Percentiles rank a stretch among this genome's conserved stretches.
Conservation (phyloP, 805 yeast species). For the Tetrapisispora fleetii region DNA sequence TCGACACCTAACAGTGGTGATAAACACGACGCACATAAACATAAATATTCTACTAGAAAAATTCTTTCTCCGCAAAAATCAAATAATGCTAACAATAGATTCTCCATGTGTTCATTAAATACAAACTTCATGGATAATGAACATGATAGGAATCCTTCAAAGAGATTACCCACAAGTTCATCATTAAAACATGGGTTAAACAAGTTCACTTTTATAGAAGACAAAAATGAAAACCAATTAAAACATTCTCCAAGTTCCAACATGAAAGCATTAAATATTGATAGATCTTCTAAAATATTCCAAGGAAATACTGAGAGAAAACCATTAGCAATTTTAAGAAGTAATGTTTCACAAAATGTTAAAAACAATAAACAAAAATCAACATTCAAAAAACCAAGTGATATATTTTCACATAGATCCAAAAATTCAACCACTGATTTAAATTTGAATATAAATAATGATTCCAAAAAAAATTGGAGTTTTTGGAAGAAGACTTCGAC, state of each 20-base stretch:
- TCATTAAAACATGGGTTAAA: constrained; percentile 26
- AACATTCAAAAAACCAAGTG: neutral
- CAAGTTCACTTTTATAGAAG: constrained; percentile 19
- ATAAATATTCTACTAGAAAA: neutral
- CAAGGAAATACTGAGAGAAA: constrained; percentile 1
- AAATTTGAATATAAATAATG: constrained; percentile 10
- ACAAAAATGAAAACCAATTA: constrained; percentile 6
- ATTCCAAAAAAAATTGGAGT: constrained; percentile 20
- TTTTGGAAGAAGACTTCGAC: constrained; percentile 24
- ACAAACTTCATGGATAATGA: neutral
- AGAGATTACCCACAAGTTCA: constrained; percentile 26
- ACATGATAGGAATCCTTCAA: constrained; percentile 3
- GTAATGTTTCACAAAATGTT: constrained; percentile 1
- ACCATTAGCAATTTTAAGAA: constrained; percentile 10
- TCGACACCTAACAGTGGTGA: constrained; percentile 17
- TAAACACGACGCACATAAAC: constrained; percentile 2
- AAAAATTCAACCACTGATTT: constrained; percentile 3
- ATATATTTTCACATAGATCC: neutral
- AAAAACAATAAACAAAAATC: constrained; percentile 4
- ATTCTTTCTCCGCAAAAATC: constrained; percentile 5
- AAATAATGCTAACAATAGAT: constrained; percentile 5
- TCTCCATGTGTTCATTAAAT: constrained; percentile 8
- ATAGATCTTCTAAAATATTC: neutral
- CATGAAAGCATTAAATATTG: neutral
- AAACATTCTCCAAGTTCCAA: neutral